phyloP scores from a whole-genome alignment of 1,139 yeast genomes.

The Blastobotrys ciferrii region DNA sequence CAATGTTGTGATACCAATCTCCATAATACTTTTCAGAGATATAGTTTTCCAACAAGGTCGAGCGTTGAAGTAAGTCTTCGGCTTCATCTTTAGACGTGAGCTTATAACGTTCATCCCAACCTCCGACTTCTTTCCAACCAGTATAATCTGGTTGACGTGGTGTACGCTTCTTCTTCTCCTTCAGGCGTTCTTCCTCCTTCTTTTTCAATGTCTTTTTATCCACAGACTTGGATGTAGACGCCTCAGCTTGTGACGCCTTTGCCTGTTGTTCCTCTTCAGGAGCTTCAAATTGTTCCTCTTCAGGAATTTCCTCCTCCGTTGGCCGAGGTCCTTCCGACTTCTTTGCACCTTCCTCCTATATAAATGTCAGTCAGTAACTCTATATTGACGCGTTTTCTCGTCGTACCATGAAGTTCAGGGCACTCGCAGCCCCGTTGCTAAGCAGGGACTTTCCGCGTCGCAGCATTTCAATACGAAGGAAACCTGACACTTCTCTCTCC shows the following conservation, averaged over 20 bases:
- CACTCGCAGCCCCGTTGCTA: not conserved
- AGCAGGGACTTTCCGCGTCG: not conserved
- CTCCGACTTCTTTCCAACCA: constrained; percentile 95
- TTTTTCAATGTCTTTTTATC: constrained; percentile 9
- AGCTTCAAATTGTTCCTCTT: constrained; percentile 3
- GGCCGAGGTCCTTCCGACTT: constrained; percentile 2
- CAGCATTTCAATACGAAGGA: not conserved
- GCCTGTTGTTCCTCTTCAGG: constrained; percentile 9
- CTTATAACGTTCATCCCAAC: constrained; percentile 69
- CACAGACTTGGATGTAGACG: constrained; percentile 2
- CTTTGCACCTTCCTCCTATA: not conserved
- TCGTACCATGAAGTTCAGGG: not conserved
- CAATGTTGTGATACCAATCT: constrained; percentile 94
- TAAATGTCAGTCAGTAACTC: too few relatives aligned
- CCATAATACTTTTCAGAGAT: constrained; percentile 76
- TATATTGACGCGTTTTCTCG: too few relatives aligned
- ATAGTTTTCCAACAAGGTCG: constrained; percentile 68
- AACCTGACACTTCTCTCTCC: not conserved
- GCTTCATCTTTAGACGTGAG: constrained; percentile 59
- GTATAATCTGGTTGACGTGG: constrained; percentile 33
- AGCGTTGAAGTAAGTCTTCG: constrained; percentile 61
- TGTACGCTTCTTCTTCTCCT: constrained; percentile 17
- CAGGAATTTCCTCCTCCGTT: constrained; percentile 4
- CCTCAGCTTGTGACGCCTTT: not conserved
- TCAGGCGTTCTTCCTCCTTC: constrained; percentile 13